Evolutionary conservation across 345 rosid genomes (phyloP).

Genomic region (Clarkia xantiana): DNA sequence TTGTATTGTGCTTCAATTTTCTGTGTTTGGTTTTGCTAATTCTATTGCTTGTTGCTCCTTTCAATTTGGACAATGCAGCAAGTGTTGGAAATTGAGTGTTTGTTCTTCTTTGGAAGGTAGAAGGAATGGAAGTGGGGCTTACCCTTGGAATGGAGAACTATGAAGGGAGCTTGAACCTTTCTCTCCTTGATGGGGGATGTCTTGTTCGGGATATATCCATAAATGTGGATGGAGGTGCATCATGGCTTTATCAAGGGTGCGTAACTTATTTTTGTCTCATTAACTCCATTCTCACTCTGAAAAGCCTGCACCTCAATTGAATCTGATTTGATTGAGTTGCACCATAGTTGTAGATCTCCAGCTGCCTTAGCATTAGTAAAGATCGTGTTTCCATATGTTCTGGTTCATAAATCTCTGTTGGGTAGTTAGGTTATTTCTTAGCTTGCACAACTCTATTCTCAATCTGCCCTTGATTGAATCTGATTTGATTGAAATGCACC

Average conservation of each 20-base stretch:
- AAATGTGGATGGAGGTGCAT: conserved; percentile 79
- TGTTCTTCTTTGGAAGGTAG: conserved; percentile 66
- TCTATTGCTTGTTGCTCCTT: conserved; percentile 14
- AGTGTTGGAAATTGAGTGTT: conserved; percentile 20
- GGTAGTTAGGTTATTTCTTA: too few species aligned
- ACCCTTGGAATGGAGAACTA: conserved; percentile 64
- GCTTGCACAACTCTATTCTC: neutral
- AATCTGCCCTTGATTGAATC: neutral
- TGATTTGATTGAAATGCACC: conserved; percentile 2
- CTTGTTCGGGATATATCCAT: conserved; percentile 58
- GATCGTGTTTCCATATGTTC: too few species aligned
- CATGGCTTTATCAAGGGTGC: conserved; percentile 99
- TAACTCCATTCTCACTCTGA: neutral
- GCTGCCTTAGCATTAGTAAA: too few species aligned
- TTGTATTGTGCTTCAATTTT: neutral
- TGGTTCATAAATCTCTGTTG: too few species aligned
- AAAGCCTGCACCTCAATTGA: neutral
- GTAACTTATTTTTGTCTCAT: neutral
- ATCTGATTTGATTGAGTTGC: conserved; percentile 3
- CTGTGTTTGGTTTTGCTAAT: neutral
- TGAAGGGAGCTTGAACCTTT: conserved; percentile 59
- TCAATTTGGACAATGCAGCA: conserved; percentile 1
- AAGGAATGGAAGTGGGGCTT: conserved; percentile 95
- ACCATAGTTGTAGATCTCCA: too few species aligned
- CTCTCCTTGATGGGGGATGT: conserved; percentile 66